Evolutionary conservation across 2,329 filamentous ascomycete genomes (phyloP), one percentile per base, ranked within the genome.

Genomic region (Chlorencoelia australis): DNA sequence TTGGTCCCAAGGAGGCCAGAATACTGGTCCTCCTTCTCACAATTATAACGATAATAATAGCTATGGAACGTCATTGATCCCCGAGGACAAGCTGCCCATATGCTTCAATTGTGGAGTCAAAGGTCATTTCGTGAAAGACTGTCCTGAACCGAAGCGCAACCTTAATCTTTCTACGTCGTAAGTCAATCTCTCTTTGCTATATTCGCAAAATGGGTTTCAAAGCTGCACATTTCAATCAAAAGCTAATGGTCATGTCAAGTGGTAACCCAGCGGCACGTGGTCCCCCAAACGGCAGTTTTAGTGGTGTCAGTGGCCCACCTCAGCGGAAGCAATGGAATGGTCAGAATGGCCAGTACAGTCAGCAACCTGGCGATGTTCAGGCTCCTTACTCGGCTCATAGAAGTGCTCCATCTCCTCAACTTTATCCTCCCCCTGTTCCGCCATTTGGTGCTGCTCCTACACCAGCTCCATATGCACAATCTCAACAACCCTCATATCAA

Each of bases 31-130:
- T 37, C 13, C 26, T 13, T 18, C 37, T 24, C 44, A 39, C 27
- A 44, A 39, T 18, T 39, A 40, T 31, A 42, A 33, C 31, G 28
- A 21, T 35, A 37, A 34, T 27, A 35, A 42, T n/a, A 33, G 14
- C 28, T 29, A 22, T 38, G 11, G 30, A 13, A 9, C 20, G 20
- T 18, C 28, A 13, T 30, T 29, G 33, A 18, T 31, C 28, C 37
- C 24, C 35, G 34, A 13, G 27, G 38, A 39, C 40, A 52, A 26
- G 11, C 59, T 59, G 36, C 56, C 57, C 6, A 47, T 62, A 44
- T 75, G 71, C 53, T 73, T 71, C 52, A 73, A 72, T 48, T 75
- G 71, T 46, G 68, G 68, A 35, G 52, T 55, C 31, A 54, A 57
- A 19, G 66, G 66, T 4, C 71, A 75, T 49, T 73, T 68, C 60